Evolutionary conservation across 2,329 filamentous ascomycete species (phyloP).

Genomic region (Delphinella strobiligena): DNA sequence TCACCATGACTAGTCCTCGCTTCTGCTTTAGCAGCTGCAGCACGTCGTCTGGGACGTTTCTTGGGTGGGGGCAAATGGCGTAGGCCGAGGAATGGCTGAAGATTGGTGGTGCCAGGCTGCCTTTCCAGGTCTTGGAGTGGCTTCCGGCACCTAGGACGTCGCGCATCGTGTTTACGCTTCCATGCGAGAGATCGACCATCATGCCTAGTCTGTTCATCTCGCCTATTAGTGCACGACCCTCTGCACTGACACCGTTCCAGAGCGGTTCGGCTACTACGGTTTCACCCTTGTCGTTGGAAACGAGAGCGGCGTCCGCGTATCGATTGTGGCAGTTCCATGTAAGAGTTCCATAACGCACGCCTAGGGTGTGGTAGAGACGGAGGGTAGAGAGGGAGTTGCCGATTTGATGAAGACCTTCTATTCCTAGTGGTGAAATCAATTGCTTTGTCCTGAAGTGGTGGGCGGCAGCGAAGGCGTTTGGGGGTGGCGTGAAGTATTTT

Average conservation of each 20-base stretch:
- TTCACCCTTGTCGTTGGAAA: constrained; percentile 32
- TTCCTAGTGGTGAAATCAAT: constrained; percentile 65
- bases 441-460: constrained; percentile 34
- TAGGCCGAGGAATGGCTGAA: constrained; percentile 81
- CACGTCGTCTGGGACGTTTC: constrained; percentile 81
- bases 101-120: constrained; percentile 70
- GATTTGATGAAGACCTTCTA: constrained; percentile 88
- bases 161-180: constrained; percentile 68
- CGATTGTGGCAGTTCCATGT: constrained; percentile 91
- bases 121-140: constrained; percentile 46
- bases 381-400: constrained; percentile 71
- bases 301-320: constrained; percentile 73
- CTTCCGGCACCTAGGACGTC: constrained; percentile 57
- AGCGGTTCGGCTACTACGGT: constrained; percentile 38
- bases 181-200: constrained; percentile 82
- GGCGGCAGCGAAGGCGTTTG: constrained; percentile 49
- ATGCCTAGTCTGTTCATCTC: constrained; percentile 95
- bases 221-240: constrained; percentile 55
- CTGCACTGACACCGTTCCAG: constrained; percentile 61
- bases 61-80: constrained; percentile 70
- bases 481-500: constrained; percentile 53
- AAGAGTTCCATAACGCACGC: constrained; percentile 77
- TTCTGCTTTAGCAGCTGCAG: constrained; percentile 62
- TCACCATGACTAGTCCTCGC: constrained; percentile 78
- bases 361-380: constrained; percentile 62